Evolutionary conservation across 2,329 filamentous ascomycete species (phyloP).

Genomic region (Aspergillus spinulosporus): DNA sequence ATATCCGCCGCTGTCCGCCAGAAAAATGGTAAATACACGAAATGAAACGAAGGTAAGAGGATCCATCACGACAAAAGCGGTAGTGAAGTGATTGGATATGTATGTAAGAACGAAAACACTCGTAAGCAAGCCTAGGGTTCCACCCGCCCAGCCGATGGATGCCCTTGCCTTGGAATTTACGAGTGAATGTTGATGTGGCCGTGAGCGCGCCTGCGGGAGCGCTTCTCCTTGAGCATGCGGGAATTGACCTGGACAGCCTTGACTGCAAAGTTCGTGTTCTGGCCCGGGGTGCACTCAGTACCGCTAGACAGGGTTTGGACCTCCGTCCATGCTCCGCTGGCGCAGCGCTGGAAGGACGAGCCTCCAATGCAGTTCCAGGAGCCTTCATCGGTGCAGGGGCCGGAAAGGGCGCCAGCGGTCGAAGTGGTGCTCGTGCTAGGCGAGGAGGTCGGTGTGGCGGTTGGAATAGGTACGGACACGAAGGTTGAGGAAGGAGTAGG

Average conservation of each 20-base stretch:
- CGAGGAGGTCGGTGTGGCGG: slow-evolving; percentile 1
- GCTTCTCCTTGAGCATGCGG: slow-evolving; percentile 30
- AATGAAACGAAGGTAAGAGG: slow-evolving; percentile 4
- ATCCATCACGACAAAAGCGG: background rate
- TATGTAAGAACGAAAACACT: slow-evolving; percentile 8
- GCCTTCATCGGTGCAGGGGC: slow-evolving; percentile 56
- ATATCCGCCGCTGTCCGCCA: background rate
- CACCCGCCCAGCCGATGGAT: slow-evolving; percentile 23
- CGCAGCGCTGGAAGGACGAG: slow-evolving; percentile 62
- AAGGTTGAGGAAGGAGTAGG: slow-evolving; percentile 6
- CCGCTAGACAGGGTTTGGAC: slow-evolving; percentile 55
- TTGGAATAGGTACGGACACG: background rate
- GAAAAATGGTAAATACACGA: slow-evolving; percentile 3
- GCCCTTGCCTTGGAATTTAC: slow-evolving; percentile 14
- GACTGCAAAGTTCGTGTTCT: slow-evolving; percentile 29
- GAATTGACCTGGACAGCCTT: slow-evolving; percentile 25
- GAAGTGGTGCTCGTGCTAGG: slow-evolving; percentile 16
- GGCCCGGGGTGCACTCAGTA: slow-evolving; percentile 52
- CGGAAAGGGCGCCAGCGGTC: slow-evolving; percentile 39
- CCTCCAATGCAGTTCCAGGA: slow-evolving; percentile 62
- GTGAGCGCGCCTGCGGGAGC: slow-evolving; percentile 30
- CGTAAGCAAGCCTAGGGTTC: background rate
- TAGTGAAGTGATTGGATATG: slow-evolving; percentile 13
- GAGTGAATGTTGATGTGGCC: slow-evolving; percentile 23
- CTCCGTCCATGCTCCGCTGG: slow-evolving; percentile 57